Base-by-base conservation (phyloP, 2,329 filamentous ascomycete species). In the Alternaria infectoria region DNA sequence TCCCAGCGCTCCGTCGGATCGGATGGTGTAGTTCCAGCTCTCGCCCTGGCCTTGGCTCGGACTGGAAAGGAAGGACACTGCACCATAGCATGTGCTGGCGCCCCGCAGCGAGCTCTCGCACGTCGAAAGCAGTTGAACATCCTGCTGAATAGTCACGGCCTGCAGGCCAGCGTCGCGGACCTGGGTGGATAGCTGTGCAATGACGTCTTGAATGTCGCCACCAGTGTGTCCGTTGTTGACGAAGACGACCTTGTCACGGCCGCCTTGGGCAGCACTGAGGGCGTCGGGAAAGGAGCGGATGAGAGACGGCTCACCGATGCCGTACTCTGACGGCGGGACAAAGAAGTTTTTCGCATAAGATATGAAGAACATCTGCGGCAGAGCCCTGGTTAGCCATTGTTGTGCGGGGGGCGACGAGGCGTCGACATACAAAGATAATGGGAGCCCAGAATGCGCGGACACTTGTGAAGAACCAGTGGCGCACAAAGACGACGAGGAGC, bases 11-110 rank as follows among this genome's bases (percentile, higher is more conserved):
- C 90, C 90, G 75, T 97, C 94, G 3, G 89, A 89, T 60, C 92
- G 86, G 25, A 97, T 84, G 0, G 92, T 94, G 75, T 97, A 97
- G 79, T 96, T 96, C 94, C 94, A 97, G 47, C 87, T 79, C 2
- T 86, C 86, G 7, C 85, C 86, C 1, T 77, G 66, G 10, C 92
- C 92, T 80, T 96, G 90, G 2, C 80, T 85, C 0, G 93, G 92
- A 6, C 92, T 96, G 0, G 90, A 90, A 57, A 88, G 84, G 81
- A 96, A 95, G 5, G 91, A 87, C 2, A 91, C 86, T 9, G 91
- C 93, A 17, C 87, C 91, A 74, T 90, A 93, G 78, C 92, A 96
- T 1, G 80, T 82, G 12, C 90, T 91, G 1, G 91, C 89, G 17
- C 91, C 91, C 26, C 83, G 75, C 63, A 85, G 73, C 2, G 82